These are phyloP conservation scores for Protomyces inundatus DNA, from an alignment of 1,139 yeast genomes.

Conservation along the genomic window DNA sequence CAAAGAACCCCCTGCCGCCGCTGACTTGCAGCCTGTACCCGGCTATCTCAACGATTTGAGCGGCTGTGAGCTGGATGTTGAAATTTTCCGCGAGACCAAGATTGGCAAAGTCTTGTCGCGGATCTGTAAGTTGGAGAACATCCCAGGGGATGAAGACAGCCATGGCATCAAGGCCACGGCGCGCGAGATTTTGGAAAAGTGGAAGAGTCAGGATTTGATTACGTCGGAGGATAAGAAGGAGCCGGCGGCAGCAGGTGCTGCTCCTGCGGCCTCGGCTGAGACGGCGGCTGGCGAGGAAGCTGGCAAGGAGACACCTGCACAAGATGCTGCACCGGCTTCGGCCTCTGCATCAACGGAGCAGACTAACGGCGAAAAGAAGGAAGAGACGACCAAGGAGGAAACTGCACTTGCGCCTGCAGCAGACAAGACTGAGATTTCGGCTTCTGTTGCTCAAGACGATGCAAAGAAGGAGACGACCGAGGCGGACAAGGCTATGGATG, in stretches of 20 bases:
- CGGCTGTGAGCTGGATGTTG: slow-evolving; percentile 4
- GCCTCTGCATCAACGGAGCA: background rate
- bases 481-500: background rate
- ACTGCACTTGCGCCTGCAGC: background rate
- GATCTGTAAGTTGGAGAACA: slow-evolving; percentile 13
- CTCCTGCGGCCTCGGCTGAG: background rate
- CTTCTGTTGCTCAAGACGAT: background rate
- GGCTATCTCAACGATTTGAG: slow-evolving; percentile 17
- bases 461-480: background rate
- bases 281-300: background rate
- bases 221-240: slow-evolving; percentile 18
- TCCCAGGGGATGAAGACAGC: slow-evolving; percentile 23
- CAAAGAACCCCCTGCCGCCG: slow-evolving; percentile 23
- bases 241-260: background rate
- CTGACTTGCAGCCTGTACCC: slow-evolving; percentile 13
- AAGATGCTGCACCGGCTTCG: background rate
- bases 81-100: slow-evolving; percentile 25
- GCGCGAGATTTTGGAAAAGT: slow-evolving; percentile 16
- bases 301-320: background rate
- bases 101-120: slow-evolving; percentile 27
- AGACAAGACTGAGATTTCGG: background rate
- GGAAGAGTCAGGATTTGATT: slow-evolving; percentile 14
- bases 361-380: background rate
- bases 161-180: slow-evolving; percentile 20
- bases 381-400: background rate